These are phyloP conservation scores for Barnettozyma wickerhamii DNA, from an alignment of 805 yeast genomes.

Conservation along the genomic window DNA sequence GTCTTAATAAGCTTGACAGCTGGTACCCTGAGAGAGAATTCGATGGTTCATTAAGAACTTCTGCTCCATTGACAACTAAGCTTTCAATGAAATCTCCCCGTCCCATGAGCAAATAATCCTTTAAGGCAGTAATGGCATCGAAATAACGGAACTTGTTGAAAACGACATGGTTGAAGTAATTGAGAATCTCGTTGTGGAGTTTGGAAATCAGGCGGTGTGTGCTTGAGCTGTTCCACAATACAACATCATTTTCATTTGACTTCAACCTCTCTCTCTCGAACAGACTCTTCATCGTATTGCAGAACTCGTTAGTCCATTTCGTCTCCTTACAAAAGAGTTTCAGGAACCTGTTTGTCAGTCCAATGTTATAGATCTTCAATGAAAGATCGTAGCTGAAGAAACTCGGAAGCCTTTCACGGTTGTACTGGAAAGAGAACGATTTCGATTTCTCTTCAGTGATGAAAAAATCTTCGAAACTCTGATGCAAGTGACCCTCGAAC, in stretches of 20 bases:
- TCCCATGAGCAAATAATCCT: conserved; percentile 63
- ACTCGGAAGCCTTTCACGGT: conserved; percentile 37
- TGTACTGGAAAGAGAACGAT: conserved; percentile 15
- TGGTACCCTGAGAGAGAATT: conserved; percentile 59
- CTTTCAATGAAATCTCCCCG: conserved; percentile 80
- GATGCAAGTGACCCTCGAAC: conserved; percentile 55
- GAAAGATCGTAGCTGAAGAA: conserved; percentile 40
- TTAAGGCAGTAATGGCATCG: conserved; percentile 56
- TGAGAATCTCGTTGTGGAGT: conserved; percentile 50
- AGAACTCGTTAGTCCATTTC: conserved; percentile 52
- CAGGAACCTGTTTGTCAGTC: conserved; percentile 65
- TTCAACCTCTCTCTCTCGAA: conserved; percentile 8
- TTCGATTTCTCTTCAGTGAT: conserved; percentile 4
- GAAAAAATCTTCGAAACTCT: conserved; percentile 57
- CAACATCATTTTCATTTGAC: conserved; percentile 5
- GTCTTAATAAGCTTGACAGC: conserved; percentile 58
- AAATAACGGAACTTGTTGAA: conserved; percentile 44
- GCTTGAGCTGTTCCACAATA: conserved; percentile 11
- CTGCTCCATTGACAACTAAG: conserved; percentile 51
- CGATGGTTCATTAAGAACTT: conserved; percentile 56
- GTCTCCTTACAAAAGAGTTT: conserved; percentile 62
- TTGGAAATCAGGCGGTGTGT: conserved; percentile 33
- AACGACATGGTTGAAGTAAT: conserved; percentile 46
- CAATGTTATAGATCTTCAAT: conserved; percentile 55
- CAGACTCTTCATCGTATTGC: conserved; percentile 22